Base-by-base conservation (phyloP, 192 early-diverging fungal genomes). In the Coemansia sp. region DNA sequence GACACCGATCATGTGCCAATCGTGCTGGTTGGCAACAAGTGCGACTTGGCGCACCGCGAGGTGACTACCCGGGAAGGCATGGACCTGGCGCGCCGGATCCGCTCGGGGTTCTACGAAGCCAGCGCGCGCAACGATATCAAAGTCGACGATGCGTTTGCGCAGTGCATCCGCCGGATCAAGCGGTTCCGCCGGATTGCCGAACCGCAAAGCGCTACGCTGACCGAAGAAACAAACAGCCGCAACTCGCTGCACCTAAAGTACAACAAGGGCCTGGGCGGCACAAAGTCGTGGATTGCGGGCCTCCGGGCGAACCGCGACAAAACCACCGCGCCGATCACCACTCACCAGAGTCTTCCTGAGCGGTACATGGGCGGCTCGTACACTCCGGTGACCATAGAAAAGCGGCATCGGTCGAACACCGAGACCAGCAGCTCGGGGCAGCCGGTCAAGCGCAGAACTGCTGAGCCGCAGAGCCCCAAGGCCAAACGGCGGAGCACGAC, bases 21-120 rank as follows among this genome's bases (percentile, higher is more conserved):
- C 66, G 90, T 96, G 71, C 74, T 96, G 27, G 90, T 96, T n/a
- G 93, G 92, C 52, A 96, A 94, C 82, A 94, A 97, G 64, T 92
- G 90, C 78, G 92, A 94, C 75, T 83, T 82, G 60, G 70, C 83
- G 11, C 82, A 83, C 15, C 81, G 90, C 28, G 91, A 93, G 58
- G 90, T 97, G 2, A 86, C 86, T 21, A 79, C 83, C 56, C 90
- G 90, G 58, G 90, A 94, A 64, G 94, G 92, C 8, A 64, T 78
- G 57, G 74, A 81, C 11, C 81, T 94, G 82, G 90, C 94, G 9
- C 75, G 81, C 55, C 52, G 77, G 32, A 62, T 94, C 21, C 53
- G 79, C 21, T 92, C 87, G 61, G 90, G 89, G 30, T 97, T 93
- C 67, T 83, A 93, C 32, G 94, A 97, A 81, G 87, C 90, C 2